A percentile compares a stretch with the other conserved stretches of the same genome.
These are phyloP conservation scores for Abrus precatorius DNA, from an alignment of 306 rosid genomes.

Conservation along the genomic window DNA sequence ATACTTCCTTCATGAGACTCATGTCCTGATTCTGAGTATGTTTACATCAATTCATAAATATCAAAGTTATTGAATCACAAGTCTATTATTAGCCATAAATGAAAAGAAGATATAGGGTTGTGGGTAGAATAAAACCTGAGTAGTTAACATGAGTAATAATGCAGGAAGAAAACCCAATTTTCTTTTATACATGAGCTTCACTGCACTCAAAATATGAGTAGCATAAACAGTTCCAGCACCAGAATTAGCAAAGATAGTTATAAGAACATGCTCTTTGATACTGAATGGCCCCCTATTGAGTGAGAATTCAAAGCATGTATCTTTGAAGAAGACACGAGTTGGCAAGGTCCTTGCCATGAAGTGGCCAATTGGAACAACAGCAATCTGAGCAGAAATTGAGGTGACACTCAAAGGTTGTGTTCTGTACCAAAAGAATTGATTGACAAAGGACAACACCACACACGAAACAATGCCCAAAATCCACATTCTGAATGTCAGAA, in stretches of 20 bases:
- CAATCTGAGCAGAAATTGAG: conserved; percentile 86
- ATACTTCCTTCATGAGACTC: neutral
- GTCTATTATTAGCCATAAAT: neutral
- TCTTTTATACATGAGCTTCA: conserved; percentile 72
- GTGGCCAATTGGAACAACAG: conserved; percentile 90
- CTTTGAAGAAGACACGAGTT: conserved; percentile 57
- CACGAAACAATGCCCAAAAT: conserved; percentile 72
- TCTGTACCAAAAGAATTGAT: conserved; percentile 94
- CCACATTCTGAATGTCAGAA: conserved; percentile 91
- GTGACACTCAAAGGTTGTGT: conserved; percentile 69
- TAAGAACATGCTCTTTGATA: conserved; percentile 87
- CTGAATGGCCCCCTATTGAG: conserved; percentile 89
- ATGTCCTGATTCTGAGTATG: neutral
- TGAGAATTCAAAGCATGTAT: conserved; percentile 65
- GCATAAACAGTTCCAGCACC: conserved; percentile 65
- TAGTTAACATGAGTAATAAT: conserved; percentile 78
- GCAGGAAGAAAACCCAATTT: conserved; percentile 71
- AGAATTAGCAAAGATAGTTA: conserved; percentile 85
- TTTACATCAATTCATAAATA: neutral
- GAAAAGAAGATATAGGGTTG: neutral
- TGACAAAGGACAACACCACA: conserved; percentile 74
- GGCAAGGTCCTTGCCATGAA: conserved; percentile 79
- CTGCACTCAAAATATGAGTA: conserved; percentile 84
- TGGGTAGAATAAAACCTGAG: conserved; percentile 70
- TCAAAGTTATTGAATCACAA: neutral